These are phyloP conservation scores for Alloteropsis angusta DNA, from an alignment of 202 grass and related monocot species.

Conservation along the genomic window DNA sequence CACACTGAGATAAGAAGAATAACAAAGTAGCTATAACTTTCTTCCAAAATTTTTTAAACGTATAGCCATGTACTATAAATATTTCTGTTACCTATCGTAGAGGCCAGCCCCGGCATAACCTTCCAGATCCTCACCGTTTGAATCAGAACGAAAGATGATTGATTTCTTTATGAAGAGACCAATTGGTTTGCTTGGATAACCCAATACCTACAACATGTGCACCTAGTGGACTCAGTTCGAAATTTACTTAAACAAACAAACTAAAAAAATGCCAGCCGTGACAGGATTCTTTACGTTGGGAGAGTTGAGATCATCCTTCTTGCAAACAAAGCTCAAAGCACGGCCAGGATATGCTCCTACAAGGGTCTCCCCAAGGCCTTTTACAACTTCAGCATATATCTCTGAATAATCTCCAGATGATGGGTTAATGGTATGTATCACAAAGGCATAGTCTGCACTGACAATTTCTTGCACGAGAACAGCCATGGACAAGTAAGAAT, in stretches of 20 bases:
- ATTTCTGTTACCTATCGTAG: slow-evolving; percentile 58
- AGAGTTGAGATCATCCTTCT: slow-evolving; percentile 64
- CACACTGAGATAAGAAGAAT: slow-evolving; percentile 38
- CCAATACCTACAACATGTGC: slow-evolving; percentile 48
- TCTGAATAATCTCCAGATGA: slow-evolving; percentile 77
- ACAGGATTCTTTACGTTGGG: slow-evolving; percentile 45
- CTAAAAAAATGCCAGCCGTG: no score
- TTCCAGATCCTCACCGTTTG: slow-evolving; percentile 94
- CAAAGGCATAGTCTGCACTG: slow-evolving; percentile 93
- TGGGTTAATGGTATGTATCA: slow-evolving; percentile 90
- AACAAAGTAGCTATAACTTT: slow-evolving; percentile 4
- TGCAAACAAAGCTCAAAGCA: slow-evolving; percentile 80
- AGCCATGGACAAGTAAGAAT: slow-evolving; percentile 84
- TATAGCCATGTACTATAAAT: no score
- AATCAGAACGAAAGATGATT: slow-evolving; percentile 96
- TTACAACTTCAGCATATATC: slow-evolving; percentile 95
- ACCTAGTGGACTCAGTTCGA: no score
- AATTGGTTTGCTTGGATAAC: slow-evolving; percentile 90
- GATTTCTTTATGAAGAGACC: slow-evolving; percentile 85
- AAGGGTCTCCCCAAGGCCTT: slow-evolving; percentile 95
- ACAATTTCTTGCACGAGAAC: slow-evolving; percentile 95
- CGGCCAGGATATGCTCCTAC: slow-evolving; percentile 92
- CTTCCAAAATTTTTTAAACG: not conserved
- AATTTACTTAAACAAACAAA: no score
- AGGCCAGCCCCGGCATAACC: slow-evolving; percentile 90